phyloP scores from a whole-genome alignment of 345 rosid species.

The Sisymbrium altissimum region DNA sequence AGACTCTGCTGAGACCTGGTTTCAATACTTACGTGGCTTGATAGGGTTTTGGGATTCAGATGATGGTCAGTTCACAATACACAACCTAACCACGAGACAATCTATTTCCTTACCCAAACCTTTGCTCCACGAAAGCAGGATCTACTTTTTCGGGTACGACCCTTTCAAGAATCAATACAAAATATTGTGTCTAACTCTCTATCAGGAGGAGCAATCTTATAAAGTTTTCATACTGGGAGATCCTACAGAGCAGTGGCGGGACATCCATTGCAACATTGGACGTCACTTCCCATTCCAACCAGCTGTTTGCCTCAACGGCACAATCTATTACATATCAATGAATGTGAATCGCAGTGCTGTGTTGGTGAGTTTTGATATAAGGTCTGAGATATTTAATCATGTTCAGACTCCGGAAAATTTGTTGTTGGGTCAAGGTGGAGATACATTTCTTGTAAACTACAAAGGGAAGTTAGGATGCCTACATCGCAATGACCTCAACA shows the following conservation, averaged over 20 bases:
- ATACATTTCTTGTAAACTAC: not conserved
- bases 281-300: not conserved
- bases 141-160: conserved; percentile 1
- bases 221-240: not conserved
- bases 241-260: not conserved
- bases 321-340: not conserved
- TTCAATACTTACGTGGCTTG: too few relatives aligned
- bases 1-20: not conserved
- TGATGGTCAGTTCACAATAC: not conserved
- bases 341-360: not conserved
- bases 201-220: not conserved
- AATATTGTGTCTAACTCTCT: not conserved
- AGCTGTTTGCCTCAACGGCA: not conserved
- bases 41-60: not conserved
- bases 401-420: not conserved
- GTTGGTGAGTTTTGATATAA: conserved; percentile 2
- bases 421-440: not conserved
- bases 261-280: conserved; percentile 6
- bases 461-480: conserved; percentile 18
- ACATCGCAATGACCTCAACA: not conserved
- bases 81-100: conserved; percentile 3
- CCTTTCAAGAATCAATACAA: conserved; percentile 13
- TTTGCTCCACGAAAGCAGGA: too few relatives aligned
- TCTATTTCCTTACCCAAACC: not conserved
- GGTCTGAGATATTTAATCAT: not conserved